Conservation (phyloP, 768 basidiomycete genomes). For the Russula foetens region DNA sequence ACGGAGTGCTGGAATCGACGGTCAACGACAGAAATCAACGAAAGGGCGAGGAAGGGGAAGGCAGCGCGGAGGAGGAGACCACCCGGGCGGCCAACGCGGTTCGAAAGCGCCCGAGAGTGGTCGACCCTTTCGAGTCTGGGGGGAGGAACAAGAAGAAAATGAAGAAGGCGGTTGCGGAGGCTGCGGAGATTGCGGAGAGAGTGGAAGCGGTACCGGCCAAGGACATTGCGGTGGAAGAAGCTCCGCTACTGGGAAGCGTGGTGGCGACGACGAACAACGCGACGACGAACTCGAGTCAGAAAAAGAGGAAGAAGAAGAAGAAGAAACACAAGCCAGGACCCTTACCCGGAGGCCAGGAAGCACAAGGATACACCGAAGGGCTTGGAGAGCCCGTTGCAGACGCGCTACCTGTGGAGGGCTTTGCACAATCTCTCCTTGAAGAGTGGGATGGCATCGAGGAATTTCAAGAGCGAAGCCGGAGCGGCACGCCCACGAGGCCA, state of each 20-base stretch:
- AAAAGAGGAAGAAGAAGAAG: slow-evolving; percentile 27
- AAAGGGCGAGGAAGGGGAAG: slow-evolving; percentile 38
- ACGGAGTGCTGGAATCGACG: slow-evolving; percentile 18
- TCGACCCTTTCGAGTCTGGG: too few species aligned
- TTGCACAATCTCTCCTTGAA: too few species aligned
- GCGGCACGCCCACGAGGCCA: too few species aligned
- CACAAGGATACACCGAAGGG: slow-evolving; percentile 1
- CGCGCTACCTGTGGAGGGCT: background rate
- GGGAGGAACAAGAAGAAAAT: too few species aligned
- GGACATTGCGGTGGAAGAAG: background rate
- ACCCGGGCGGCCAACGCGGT: slow-evolving; percentile 42
- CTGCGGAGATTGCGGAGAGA: too few species aligned
- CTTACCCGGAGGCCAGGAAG: background rate
- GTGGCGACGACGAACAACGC: background rate
- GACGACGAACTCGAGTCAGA: background rate
- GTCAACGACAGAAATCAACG: background rate
- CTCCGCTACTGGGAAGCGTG: background rate
- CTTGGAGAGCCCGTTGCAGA: slow-evolving; percentile 17
- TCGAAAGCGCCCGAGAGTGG: slow-evolving; percentile 44
- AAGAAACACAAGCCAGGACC: background rate
- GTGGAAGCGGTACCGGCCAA: background rate
- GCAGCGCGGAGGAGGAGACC: slow-evolving; percentile 37
- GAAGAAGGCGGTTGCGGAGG: too few species aligned
- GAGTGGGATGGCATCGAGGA: too few species aligned
- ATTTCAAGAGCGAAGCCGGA: too few species aligned